phyloP scores from a whole-genome alignment of 345 rosid genomes.

The Nephelium lappaceum region DNA sequence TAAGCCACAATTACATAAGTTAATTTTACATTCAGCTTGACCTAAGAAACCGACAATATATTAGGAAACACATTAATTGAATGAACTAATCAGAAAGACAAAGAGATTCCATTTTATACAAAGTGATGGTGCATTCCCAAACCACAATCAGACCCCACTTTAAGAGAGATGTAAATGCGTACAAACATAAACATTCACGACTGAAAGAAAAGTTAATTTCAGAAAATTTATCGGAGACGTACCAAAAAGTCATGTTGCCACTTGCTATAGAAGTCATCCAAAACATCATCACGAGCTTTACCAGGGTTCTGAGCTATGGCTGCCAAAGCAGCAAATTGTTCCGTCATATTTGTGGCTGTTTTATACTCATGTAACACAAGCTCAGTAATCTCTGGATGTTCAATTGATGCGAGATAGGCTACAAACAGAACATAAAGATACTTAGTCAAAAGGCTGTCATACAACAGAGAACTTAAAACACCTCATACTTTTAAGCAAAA shows the following conservation, averaged over 20 bases:
- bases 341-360: conserved; percentile 89
- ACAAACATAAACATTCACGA: background rate
- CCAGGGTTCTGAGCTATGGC: conserved; percentile 84
- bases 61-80: background rate
- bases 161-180: background rate
- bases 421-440: conserved; percentile 17
- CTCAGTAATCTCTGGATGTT: conserved; percentile 51
- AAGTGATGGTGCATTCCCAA: background rate
- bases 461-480: conserved; percentile 3
- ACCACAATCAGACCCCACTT: background rate
- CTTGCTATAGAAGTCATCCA: conserved; percentile 82
- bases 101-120: background rate
- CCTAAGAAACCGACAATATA: background rate
- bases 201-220: background rate
- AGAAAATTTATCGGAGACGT: conserved; percentile 18
- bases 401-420: conserved; percentile 91
- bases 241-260: conserved; percentile 93
- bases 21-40: background rate
- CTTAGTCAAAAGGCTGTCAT: conserved; percentile 4
- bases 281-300: conserved; percentile 70
- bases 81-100: no score
- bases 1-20: background rate
- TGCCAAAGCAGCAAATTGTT: conserved; percentile 88
- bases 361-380: conserved; percentile 76
- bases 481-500: conserved; percentile 12